These are phyloP conservation scores for Vitis cinerea DNA, from an alignment of 164 flowering plant species.

Conservation along the genomic window DNA sequence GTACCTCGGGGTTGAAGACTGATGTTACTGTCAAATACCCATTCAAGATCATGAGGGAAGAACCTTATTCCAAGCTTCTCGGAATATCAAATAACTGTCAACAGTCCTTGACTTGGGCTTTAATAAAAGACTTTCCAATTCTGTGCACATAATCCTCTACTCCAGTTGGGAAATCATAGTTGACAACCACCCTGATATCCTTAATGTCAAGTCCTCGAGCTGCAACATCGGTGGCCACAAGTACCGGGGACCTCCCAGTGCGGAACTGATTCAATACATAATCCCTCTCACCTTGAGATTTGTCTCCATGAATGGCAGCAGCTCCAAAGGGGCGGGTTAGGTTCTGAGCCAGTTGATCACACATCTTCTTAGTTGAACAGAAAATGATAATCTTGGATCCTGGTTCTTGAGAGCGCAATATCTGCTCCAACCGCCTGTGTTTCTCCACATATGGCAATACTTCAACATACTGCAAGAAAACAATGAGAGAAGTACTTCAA, in stretches of 20 bases:
- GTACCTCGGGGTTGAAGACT: too few relatives aligned
- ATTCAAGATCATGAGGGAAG: too few relatives aligned
- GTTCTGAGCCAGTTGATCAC: conserved; percentile 73
- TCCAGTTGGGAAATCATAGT: conserved; percentile 92
- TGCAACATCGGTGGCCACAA: conserved; percentile 96
- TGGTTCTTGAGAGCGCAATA: conserved; percentile 78
- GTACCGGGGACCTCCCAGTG: conserved; percentile 69
- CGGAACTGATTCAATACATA: conserved; percentile 73
- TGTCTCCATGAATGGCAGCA: conserved; percentile 94
- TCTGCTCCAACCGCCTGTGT: conserved; percentile 74
- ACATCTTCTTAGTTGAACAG: conserved; percentile 93
- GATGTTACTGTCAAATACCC: too few relatives aligned
- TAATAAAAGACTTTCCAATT: conserved; percentile 65
- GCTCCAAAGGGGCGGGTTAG: conserved; percentile 74
- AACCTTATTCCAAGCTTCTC: neutral
- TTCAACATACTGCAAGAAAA: conserved; percentile 87
- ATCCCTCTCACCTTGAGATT: conserved; percentile 86
- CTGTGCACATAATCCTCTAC: conserved; percentile 93
- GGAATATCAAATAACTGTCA: too few relatives aligned
- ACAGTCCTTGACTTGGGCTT: too few relatives aligned
- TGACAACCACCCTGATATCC: conserved; percentile 91
- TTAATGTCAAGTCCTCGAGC: conserved; percentile 88
- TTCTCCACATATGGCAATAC: conserved; percentile 66
- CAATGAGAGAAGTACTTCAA: too few relatives aligned
- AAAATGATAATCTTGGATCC: conserved; percentile 82